Evolutionary conservation across 306 rosid species (phyloP).

Genomic region (Adenanthera pavonina): DNA sequence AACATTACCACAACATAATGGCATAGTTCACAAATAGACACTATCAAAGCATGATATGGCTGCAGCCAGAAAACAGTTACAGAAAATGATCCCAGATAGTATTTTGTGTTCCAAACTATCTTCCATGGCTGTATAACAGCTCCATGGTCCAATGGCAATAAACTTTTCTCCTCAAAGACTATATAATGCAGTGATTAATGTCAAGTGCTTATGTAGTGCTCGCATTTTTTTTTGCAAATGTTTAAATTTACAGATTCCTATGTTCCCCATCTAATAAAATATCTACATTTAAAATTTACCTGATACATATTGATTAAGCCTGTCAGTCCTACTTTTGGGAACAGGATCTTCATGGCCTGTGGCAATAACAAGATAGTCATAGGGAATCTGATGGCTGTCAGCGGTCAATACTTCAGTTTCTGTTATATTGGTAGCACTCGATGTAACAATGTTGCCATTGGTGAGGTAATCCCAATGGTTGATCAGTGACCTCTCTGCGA

Average conservation of each 20-base stretch:
- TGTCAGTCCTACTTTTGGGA: conserved; percentile 57
- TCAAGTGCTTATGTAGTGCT: neutral
- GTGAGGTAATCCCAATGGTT: conserved; percentile 76
- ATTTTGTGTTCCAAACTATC: neutral
- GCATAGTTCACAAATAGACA: conserved; percentile 21
- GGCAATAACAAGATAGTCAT: conserved; percentile 81
- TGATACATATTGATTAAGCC: conserved; percentile 60
- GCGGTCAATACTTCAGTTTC: conserved; percentile 74
- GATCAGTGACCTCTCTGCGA: conserved; percentile 69
- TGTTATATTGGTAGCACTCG: conserved; percentile 57
- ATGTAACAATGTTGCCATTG: conserved; percentile 55
- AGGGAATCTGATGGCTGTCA: conserved; percentile 57
- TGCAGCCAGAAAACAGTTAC: conserved; percentile 13
- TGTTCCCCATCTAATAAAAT: neutral
- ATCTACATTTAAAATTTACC: conserved; percentile 49
- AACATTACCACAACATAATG: conserved; percentile 14
- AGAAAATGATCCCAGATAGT: conserved; percentile 23
- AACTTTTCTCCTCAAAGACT: neutral
- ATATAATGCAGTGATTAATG: neutral
- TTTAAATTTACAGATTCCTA: conserved; percentile 11
- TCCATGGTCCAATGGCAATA: neutral
- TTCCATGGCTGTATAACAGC: neutral
- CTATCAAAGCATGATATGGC: conserved; percentile 22
- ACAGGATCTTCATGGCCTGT: conserved; percentile 65
- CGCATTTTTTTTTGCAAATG: neutral